Conservation (phyloP, 441 rosid genomes). For the Bocquillonia castaneifolia region DNA sequence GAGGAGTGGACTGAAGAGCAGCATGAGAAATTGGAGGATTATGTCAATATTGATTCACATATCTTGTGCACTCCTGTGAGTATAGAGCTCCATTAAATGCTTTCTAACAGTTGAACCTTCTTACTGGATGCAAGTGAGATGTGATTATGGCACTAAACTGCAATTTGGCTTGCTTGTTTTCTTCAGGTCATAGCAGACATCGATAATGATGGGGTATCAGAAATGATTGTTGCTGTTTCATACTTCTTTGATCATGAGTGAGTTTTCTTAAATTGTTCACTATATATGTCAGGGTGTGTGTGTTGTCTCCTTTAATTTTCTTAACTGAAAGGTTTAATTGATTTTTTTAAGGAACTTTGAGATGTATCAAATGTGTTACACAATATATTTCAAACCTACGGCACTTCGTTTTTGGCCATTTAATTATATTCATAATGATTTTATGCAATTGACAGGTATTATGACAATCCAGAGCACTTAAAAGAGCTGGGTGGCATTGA, state of each 20-base stretch:
- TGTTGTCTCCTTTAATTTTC: neutral
- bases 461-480: slow-evolving; percentile 82
- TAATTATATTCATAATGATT: slow-evolving; percentile 2
- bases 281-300: neutral
- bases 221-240: slow-evolving; percentile 94
- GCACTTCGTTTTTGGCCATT: neutral
- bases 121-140: slow-evolving; percentile 20
- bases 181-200: slow-evolving; percentile 94
- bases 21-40: slow-evolving; percentile 86
- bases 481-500: slow-evolving; percentile 87
- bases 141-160: slow-evolving; percentile 6
- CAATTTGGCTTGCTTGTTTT: slow-evolving; percentile 24
- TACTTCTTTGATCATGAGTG: slow-evolving; percentile 96
- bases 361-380: neutral
- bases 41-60: slow-evolving; percentile 87
- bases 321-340: neutral
- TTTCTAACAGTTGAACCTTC: slow-evolving; percentile 13
- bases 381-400: slow-evolving; percentile 4
- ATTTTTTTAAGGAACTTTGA: neutral
- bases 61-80: slow-evolving; percentile 83
- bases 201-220: slow-evolving; percentile 90
- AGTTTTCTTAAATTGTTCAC: slow-evolving; percentile 36
- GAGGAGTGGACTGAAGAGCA: slow-evolving; percentile 89
- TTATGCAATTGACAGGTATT: slow-evolving; percentile 53
- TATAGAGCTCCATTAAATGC: slow-evolving; percentile 26